Percentiles rank a stretch among this genome's conserved stretches.
phyloP scores from a whole-genome alignment of 495 filamentous ascomycete species.

The Amphirosellinia nigrospora region DNA sequence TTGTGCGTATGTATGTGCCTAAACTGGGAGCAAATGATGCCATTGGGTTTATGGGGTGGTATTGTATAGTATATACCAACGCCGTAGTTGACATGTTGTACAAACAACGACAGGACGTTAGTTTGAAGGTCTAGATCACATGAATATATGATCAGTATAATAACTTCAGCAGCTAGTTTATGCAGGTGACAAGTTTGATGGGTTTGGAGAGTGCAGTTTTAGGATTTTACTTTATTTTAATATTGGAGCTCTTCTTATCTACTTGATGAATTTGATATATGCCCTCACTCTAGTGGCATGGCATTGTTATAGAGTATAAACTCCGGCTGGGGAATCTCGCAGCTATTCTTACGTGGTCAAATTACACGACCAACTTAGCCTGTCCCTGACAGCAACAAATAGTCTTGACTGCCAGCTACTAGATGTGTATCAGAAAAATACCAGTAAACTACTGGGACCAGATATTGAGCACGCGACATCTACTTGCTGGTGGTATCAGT shows the following conservation, averaged over 20 bases:
- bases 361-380: neutral
- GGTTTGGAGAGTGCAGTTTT: neutral
- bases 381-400: neutral
- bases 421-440: neutral
- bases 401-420: neutral
- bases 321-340: neutral
- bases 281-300: neutral
- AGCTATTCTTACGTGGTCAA: neutral
- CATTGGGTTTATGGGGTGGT: neutral
- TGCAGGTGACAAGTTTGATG: neutral
- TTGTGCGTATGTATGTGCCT: neutral
- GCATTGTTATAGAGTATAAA: neutral
- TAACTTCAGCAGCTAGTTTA: neutral
- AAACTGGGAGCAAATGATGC: neutral
- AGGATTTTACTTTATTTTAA: neutral
- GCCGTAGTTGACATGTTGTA: neutral
- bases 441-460: neutral
- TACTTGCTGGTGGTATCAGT: neutral
- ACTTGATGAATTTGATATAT: neutral
- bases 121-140: neutral
- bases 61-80: slow-evolving; percentile 2
- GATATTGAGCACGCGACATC: neutral
- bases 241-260: slow-evolving; percentile 5
- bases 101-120: slow-evolving; percentile 1
- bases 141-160: neutral